Evolutionary conservation across 2,329 filamentous ascomycete species (phyloP).

Genomic region (Phaeoacremonium minimum): DNA sequence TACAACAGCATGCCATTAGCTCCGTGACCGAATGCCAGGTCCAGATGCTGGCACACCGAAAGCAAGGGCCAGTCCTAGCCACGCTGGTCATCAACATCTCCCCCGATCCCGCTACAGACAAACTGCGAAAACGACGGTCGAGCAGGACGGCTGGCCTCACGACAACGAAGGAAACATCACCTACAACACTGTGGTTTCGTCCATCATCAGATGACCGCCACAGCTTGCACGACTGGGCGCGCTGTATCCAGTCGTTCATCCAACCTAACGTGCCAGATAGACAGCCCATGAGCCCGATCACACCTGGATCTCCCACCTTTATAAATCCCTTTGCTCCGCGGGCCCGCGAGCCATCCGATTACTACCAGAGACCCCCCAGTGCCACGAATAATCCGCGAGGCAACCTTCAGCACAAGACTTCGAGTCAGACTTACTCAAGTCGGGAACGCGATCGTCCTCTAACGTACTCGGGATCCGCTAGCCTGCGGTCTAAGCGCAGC

Average conservation of each 20-base stretch:
- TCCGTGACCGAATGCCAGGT: conserved; percentile 54
- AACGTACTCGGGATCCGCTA: conserved; percentile 55
- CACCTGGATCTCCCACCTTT: conserved; percentile 49
- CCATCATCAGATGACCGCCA: conserved; percentile 45
- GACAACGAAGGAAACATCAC: conserved; percentile 42
- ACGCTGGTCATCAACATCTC: conserved; percentile 55
- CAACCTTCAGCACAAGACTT: conserved; percentile 41
- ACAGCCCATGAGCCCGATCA: conserved; percentile 42
- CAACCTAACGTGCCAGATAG: conserved; percentile 34
- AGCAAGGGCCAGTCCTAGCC: conserved; percentile 54
- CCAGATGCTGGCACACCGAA: conserved; percentile 56
- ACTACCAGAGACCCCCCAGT: conserved; percentile 38
- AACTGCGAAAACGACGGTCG: conserved; percentile 59
- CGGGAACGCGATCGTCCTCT: conserved; percentile 48
- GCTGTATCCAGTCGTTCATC: conserved; percentile 41
- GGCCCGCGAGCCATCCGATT: conserved; percentile 34
- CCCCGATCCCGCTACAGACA: conserved; percentile 47
- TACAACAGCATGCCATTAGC: conserved; percentile 48
- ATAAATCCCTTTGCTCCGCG: conserved; percentile 46
- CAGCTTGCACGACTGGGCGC: conserved; percentile 56
- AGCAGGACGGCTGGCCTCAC: conserved; percentile 57
- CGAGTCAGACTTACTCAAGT: conserved; percentile 41
- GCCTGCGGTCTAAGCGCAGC: conserved; percentile 57
- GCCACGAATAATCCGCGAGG: conserved; percentile 31
- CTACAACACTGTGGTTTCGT: conserved; percentile 53